Evolutionary conservation across 371 early-diverging fungal genomes (phyloP), one percentile per base, ranked within the genome.

Genomic region (Rhizopus sp.): DNA sequence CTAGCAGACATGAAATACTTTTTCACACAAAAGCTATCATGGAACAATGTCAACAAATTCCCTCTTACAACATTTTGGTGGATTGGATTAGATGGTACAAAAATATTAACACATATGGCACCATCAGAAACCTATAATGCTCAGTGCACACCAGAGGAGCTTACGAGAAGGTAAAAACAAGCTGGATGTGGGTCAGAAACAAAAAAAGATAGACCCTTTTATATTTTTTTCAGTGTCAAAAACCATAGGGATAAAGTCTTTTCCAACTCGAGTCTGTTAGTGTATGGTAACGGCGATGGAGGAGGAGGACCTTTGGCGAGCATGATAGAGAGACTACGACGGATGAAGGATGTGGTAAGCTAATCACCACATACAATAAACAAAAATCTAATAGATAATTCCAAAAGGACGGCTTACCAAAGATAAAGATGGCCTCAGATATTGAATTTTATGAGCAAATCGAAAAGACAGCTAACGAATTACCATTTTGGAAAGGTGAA

Each of bases 41-140:
- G 95, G 97, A 96, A 96, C 73, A 94, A 93, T 67, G 92, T 97
- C 68, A 97, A 97, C 80, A 91, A 88, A 83, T 96, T 97, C 70
- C 97, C 96, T 3, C 81, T 96, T 60, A 93, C 94, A 0, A 93
- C 95, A 2, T 97, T 97, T 71, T 78, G 71, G 66, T 90, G 91
- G 90, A 68, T 64, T 37, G 74, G 70, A 8, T 55, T 73, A 33
- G 70, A 73, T 53, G 74, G 74, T 2, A 49, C 66, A n/a, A 70
- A 65, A n/a, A 57, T 60, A 0, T 53, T 70, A 33, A 70, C 68
- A 5, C 74, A 73, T 41, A 70, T 73, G 70, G 62, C 70, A 4
- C 74, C 74, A 1, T 68, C 70, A 30, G 65, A 73, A 39, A 73
- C 74, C 1, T 70, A 73, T 29, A 68, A 68, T 55, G 69, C 68